Conservation (phyloP, 1,139 yeast genomes). For the Pichia sp. region DNA sequence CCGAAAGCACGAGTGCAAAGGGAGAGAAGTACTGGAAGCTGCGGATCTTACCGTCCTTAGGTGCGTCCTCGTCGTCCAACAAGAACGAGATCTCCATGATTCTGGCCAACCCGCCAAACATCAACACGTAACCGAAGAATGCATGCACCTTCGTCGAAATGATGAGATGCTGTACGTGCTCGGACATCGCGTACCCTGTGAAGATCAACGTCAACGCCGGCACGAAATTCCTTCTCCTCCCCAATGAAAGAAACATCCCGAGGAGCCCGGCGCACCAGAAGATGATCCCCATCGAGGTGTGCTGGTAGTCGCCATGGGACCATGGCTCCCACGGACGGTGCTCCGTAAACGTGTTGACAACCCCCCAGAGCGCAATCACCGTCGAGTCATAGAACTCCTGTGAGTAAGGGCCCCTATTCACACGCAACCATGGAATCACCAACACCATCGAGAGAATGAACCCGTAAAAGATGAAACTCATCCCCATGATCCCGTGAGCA, state of each 20-base stretch:
- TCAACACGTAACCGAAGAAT: constrained; percentile 76
- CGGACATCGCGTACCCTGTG: constrained; percentile 93
- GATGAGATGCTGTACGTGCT: constrained; percentile 70
- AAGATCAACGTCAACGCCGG: constrained; percentile 79
- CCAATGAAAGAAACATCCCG: constrained; percentile 70
- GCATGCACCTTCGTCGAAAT: constrained; percentile 84
- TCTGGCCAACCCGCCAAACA: constrained; percentile 71
- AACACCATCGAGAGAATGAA: constrained; percentile 62
- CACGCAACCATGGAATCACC: constrained; percentile 64
- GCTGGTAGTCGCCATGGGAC: constrained; percentile 90
- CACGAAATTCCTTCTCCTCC: constrained; percentile 63
- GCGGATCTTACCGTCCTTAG: constrained; percentile 44
- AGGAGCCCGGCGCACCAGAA: constrained; percentile 95
- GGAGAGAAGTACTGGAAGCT: constrained; percentile 86
- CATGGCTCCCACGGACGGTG: constrained; percentile 87
- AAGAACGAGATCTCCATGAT: constrained; percentile 75
- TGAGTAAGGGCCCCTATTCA: constrained; percentile 46
- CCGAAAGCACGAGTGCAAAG: constrained; percentile 71
- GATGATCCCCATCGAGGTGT: constrained; percentile 90
- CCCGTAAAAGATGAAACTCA: constrained; percentile 78
- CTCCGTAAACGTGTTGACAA: constrained; percentile 90
- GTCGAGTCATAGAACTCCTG: constrained; percentile 84
- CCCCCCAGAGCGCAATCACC: constrained; percentile 84
- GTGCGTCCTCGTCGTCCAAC: constrained; percentile 51
- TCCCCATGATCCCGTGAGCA: constrained; percentile 97